Evolutionary conservation across 2,329 filamentous ascomycete species (phyloP), one percentile per base, ranked within the genome.

Genomic region (Phialocephala sp.): DNA sequence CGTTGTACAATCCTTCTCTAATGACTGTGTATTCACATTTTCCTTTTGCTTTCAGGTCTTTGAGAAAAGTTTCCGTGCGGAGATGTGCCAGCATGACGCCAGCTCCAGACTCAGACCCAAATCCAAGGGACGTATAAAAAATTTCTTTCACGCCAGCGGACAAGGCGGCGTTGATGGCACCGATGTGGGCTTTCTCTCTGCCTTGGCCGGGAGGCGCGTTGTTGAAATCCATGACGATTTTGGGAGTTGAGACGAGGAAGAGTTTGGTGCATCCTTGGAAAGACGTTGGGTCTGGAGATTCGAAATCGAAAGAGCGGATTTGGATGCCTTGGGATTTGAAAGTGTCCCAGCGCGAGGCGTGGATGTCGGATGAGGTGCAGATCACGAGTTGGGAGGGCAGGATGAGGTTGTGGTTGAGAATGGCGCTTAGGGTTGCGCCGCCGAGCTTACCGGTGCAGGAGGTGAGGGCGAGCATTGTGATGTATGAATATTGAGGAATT

Each of bases 281-380:
- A 1, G 67, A 35, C 5, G 54, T 27, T 2, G 68, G 63, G 6
- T 37, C 6, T 2, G 63, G 61, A 22, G 56, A 52, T n/a, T 70
- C 62, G 59, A 68, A 72, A 52, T 68, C 62, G 27, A 70, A 70
- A 9, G 50, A 27, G 8, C 70, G 69, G 32, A 71, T 52, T 56
- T 68, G 65, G n/a, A 64, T 55, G 15, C 69, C 70, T 52, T 66
- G 39, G 1, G 66, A 37, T 69, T 73, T 59, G 60, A 73, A 37
- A 39, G 70, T 67, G 24, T 71, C 78, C 18, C 80, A 80, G 71
- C 82, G 77, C 1, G 81, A 76, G 6, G 60, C 37, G 22, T 27
- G n/a, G 24, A 62, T 59, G 8, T 62, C 11, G 18, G 69, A 68
- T 27, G 69, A 69, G 24, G 71, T 72, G 60, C 68, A 68, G 52